These are phyloP conservation scores for Starmerella davenportii DNA, from an alignment of 805 yeast genomes.

Conservation along the genomic window DNA sequence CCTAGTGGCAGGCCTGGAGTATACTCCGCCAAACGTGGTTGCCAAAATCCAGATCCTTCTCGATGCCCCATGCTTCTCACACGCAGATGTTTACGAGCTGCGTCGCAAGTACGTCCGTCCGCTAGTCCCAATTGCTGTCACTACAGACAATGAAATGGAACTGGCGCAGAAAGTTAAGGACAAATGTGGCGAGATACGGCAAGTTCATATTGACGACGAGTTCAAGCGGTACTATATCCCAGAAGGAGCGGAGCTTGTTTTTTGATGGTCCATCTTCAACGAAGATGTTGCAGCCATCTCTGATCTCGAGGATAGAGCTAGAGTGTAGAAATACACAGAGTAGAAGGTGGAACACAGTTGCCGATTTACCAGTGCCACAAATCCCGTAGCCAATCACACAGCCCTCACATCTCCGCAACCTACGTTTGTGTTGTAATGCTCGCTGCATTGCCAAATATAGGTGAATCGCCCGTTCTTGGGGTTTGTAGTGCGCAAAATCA, in stretches of 20 bases:
- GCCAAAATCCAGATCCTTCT: constrained; percentile 26
- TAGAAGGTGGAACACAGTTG: no score
- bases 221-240: constrained; percentile 31
- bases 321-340: no score
- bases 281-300: no score
- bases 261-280: constrained; percentile 8
- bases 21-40: constrained; percentile 26
- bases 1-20: constrained; percentile 14
- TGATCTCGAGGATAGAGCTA: no score
- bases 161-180: constrained; percentile 26
- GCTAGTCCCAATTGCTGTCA: constrained; percentile 35
- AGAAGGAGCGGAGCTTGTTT: constrained; percentile 15
- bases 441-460: constrained; percentile 51
- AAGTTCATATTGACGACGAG: constrained; percentile 42
- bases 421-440: constrained; percentile 17
- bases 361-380: no score
- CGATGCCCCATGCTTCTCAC: constrained; percentile 26
- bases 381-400: no score
- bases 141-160: constrained; percentile 21
- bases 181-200: constrained; percentile 33
- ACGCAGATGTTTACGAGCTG: constrained; percentile 24
- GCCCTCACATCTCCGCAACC: constrained; percentile 16
- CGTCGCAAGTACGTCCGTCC: constrained; percentile 36
- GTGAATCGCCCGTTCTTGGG: constrained; percentile 20
- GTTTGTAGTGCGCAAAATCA: constrained; percentile 42